Evolutionary conservation across 78 protist genomes (phyloP).

Genomic region (Corallochytrium limacisporum): DNA sequence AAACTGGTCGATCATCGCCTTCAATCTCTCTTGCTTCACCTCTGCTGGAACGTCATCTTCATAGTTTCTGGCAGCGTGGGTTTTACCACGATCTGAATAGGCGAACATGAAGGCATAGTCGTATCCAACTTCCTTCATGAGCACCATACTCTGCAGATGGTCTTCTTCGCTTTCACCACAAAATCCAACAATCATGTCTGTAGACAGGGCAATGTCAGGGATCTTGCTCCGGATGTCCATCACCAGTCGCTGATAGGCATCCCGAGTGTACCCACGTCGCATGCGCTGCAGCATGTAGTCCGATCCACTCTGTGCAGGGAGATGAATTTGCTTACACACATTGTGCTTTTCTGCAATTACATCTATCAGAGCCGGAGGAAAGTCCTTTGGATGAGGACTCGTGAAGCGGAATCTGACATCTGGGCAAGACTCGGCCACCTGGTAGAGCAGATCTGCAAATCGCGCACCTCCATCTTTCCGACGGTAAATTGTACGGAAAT

Average conservation of each 20-base stretch:
- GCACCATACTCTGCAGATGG: constrained; percentile 38
- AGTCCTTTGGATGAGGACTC: constrained; percentile 89
- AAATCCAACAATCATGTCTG: constrained; percentile 79
- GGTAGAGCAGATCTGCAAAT: constrained; percentile 18
- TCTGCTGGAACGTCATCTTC: constrained; percentile 44
- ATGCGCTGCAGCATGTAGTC: constrained; percentile 47
- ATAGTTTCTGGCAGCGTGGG: constrained; percentile 8
- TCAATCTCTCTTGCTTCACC: constrained; percentile 18
- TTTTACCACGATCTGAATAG: constrained; percentile 42
- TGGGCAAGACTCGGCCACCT: constrained; percentile 16
- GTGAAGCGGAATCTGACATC: constrained; percentile 79
- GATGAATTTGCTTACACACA: constrained; percentile 57
- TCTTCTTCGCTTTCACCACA: constrained; percentile 85
- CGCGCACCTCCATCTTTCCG: constrained; percentile 9
- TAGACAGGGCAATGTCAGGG: constrained; percentile 21
- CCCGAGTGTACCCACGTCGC: constrained; percentile 75
- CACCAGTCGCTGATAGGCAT: constrained; percentile 53
- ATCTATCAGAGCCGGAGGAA: constrained; percentile 38
- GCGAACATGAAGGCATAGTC: constrained; percentile 59
- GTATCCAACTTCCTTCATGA: constrained; percentile 42
- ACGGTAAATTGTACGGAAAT: constrained; percentile 57
- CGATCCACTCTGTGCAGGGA: constrained; percentile 72
- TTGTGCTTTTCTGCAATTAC: constrained; percentile 39
- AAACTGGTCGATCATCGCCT: constrained; percentile 24
- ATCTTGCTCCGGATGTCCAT: constrained; percentile 3